Percentiles rank a stretch among this genome's conserved stretches.
phyloP scores from a whole-genome alignment of 805 yeast species.

The Saccharomycopsis capsularis region DNA sequence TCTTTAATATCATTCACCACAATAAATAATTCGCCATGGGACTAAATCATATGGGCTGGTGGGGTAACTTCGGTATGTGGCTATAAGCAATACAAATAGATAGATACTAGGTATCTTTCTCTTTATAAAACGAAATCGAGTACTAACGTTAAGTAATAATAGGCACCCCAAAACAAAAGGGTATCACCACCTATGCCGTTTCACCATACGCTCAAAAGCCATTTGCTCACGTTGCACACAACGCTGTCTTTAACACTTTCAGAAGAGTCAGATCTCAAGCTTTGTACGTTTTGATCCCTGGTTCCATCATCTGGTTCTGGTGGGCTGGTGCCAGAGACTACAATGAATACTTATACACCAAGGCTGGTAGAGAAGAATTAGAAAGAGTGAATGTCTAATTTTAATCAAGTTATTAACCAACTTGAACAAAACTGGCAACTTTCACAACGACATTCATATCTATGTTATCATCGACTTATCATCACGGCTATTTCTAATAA shows the following conservation, averaged over 20 bases:
- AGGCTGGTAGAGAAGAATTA: constrained; percentile 95
- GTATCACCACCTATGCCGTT: constrained; percentile 80
- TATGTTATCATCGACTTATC: too few species aligned
- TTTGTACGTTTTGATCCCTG: constrained; percentile 72
- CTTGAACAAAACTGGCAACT: too few species aligned
- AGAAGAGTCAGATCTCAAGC: constrained; percentile 90
- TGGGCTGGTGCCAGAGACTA: constrained; percentile 86
- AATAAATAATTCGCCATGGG: constrained; percentile 57
- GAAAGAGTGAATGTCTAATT: constrained; percentile 46
- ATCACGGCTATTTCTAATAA: too few species aligned
- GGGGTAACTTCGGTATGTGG: constrained; percentile 77
- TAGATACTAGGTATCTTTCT: not conserved
- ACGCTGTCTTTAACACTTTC: constrained; percentile 84
- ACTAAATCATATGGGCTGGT: constrained; percentile 89
- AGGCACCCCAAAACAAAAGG: constrained; percentile 75
- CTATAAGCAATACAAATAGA: not conserved
- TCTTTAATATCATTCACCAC: too few species aligned
- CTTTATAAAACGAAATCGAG: not conserved
- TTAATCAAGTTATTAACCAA: too few species aligned
- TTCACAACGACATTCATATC: too few species aligned
- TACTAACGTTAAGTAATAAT: not conserved
- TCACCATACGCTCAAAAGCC: constrained; percentile 94
- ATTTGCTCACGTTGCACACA: constrained; percentile 76
- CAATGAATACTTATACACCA: constrained; percentile 91
- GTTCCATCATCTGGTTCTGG: constrained; percentile 71